Base-by-base conservation (phyloP, 1,284 basidiomycete species). In the Ustilago shanxiensis region DNA sequence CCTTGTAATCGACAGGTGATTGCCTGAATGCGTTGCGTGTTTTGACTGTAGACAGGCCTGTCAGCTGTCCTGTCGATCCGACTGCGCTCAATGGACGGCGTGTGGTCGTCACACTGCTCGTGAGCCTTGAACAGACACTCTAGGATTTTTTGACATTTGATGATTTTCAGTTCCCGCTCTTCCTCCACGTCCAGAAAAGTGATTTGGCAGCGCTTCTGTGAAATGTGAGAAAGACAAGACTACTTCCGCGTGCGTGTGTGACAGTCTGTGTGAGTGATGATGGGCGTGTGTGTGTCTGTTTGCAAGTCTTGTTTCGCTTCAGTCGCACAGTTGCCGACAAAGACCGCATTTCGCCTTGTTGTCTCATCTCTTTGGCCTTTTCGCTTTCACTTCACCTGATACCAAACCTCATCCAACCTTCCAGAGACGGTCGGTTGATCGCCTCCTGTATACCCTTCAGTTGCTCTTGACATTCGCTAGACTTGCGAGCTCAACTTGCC, bases 221-320 rank as follows among this genome's bases (percentile, higher is more conserved):
- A n/a, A n/a, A n/a, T n/a, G n/a, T n/a, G n/a, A n/a, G n/a, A n/a
- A n/a, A n/a, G 20, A 44, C 49, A 50, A n/a, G 31, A 33, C 31
- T 11, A 50, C 13, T 37, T 18, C 9, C 51, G 51, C 51, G 51
- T 53, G 51, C 51, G 51, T 53, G 51, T 53, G 28, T 53, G 51
- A 50, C 26, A 26, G 49, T 45, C n/a, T 18, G n/a, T 18, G 39
- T 33, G 31, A 33, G 31, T 6, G 31, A 5, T 5, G 5, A 11
- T 33, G 31, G 11, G 31, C 31, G 31, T 33, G 31, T 33, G 31
- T 11, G 39, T 18, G 39, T 41, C 4, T 20, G 13, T n/a, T 9
- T n/a, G 47, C 14, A 7, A 6, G 47, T 24, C 24, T 26, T 26
- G 11, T 4, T 26, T 47, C 50, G 11, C 50, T 52, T 52, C n/a